Percentiles rank a stretch among this genome's conserved stretches.
Conservation (phyloP, 2,329 filamentous ascomycete genomes). For the Colletotrichum filicis region DNA sequence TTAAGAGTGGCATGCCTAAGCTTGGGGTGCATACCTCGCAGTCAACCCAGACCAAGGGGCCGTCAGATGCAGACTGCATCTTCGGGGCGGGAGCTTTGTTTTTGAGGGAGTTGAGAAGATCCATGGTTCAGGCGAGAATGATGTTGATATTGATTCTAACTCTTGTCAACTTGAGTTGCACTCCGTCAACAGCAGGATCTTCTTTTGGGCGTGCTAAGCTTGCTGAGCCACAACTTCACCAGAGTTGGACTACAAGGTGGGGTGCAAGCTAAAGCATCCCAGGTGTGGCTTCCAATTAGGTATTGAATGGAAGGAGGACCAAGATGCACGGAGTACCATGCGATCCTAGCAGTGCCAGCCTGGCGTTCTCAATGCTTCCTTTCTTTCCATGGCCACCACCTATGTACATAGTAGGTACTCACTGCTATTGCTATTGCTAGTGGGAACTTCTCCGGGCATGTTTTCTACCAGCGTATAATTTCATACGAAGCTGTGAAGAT, state of each 20-base stretch:
- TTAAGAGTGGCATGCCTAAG: background rate
- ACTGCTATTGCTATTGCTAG: no score
- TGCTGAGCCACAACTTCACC: background rate
- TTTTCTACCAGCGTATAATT: no score
- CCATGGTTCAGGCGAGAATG: slow-evolving; percentile 1
- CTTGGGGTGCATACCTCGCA: slow-evolving; percentile 56
- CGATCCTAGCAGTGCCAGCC: background rate
- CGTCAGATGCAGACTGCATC: slow-evolving; percentile 44
- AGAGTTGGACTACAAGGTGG: background rate
- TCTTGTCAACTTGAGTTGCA: background rate
- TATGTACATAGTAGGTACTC: no score
- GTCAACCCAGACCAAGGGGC: slow-evolving; percentile 89
- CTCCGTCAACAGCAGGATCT: slow-evolving; percentile 1
- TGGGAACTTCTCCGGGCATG: no score
- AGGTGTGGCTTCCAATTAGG: background rate
- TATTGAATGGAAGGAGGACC: no score
- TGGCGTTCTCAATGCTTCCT: no score
- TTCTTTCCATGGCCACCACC: no score
- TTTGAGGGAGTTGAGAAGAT: slow-evolving; percentile 27
- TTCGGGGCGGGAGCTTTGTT: slow-evolving; percentile 3
- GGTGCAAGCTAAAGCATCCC: background rate
- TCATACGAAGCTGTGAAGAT: no score
- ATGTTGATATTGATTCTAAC: background rate
- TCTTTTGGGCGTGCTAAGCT: background rate
- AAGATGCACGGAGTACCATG: background rate